Evolutionary conservation across 2,329 filamentous ascomycete species (phyloP), one percentile per base, ranked within the genome.

Genomic region (Clonostachys solani): DNA sequence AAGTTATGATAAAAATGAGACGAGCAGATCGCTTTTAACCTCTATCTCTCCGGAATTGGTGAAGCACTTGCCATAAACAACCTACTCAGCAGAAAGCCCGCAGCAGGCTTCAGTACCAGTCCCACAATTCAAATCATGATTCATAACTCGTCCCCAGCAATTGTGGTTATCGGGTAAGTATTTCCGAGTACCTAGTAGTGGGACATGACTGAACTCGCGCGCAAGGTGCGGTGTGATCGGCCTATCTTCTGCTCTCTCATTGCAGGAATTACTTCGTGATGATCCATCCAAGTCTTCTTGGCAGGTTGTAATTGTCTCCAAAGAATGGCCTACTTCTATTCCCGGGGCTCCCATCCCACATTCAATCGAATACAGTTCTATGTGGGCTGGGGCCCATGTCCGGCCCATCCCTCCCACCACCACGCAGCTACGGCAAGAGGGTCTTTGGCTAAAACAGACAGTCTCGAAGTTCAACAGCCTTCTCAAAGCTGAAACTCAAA

Each of bases 341-440:
- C 60, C 63, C 1, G 62, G 63, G 0, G 58, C 59, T 1, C 59
- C 63, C 0, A 45, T 51, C 2, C 12, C 42, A 3, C 62, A 63
- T 46, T 66, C 64, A 0, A 52, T 54, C 17, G 57, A 81, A 63
- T 81, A 73, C 56, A 74, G 78, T 13, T 81, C 78, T 29, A 75
- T 77, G 44, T 81, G 77, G 77, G 78, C 71, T 35, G 78, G 78
- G 10, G 77, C 78, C 3, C 76, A 81, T 55, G 77, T 79, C 52
- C 69, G 77, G 40, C 75, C 71, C 55, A 72, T 79, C 33, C 72
- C 72, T 3, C 61, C 56, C 2, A 57, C 56, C 6, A 64, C 62
- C 7, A 51, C 61, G 2, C 64, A 66, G 40, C 47, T 66, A 2
- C 52, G 43, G 5, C 58, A 57, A 17, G 64, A 66, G 46, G 64